These are phyloP conservation scores for Macrocybe gigantea DNA, from an alignment of 768 basidiomycete genomes.

Conservation along the genomic window DNA sequence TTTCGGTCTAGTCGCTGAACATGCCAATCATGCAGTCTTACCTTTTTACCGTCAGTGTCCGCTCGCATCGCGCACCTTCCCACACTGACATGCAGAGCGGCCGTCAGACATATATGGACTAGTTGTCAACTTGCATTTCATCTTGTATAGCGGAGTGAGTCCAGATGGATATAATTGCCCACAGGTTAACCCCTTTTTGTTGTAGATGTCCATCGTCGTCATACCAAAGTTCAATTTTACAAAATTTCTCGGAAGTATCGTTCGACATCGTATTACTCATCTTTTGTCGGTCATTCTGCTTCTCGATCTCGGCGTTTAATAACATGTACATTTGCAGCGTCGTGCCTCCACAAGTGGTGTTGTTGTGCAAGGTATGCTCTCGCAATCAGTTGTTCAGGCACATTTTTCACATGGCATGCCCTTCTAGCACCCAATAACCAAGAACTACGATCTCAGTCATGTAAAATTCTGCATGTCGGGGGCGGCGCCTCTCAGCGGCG, in stretches of 20 bases:
- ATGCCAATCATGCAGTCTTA: constrained; percentile 30
- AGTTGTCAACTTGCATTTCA: constrained; percentile 50
- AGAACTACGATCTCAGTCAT: constrained; percentile 42
- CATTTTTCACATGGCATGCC: constrained; percentile 3
- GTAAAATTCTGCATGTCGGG: constrained; percentile 52
- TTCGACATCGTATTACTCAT: constrained; percentile 48
- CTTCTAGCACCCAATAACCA: constrained; percentile 43
- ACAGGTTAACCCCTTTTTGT: background rate
- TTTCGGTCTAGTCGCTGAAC: background rate
- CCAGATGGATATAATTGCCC: background rate
- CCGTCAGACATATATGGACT: constrained; percentile 54
- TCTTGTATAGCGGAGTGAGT: constrained; percentile 48
- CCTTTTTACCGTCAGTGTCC: constrained; percentile 50
- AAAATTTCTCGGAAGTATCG: constrained; percentile 49
- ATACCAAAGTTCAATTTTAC: constrained; percentile 59
- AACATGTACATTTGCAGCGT: constrained; percentile 27
- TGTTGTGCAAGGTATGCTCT: constrained; percentile 58
- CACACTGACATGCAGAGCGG: too few species aligned
- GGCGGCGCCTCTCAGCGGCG: constrained; percentile 59
- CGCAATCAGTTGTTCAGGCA: background rate
- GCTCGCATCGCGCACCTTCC: too few species aligned
- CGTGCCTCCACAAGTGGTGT: constrained; percentile 61
- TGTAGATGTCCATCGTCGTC: constrained; percentile 50
- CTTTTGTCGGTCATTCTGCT: constrained; percentile 36
- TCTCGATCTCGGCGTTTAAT: background rate